Percentiles rank a stretch among this genome's conserved stretches.
Conservation (phyloP, 352 stramenopile species). For the Sclerospora graminicola region DNA sequence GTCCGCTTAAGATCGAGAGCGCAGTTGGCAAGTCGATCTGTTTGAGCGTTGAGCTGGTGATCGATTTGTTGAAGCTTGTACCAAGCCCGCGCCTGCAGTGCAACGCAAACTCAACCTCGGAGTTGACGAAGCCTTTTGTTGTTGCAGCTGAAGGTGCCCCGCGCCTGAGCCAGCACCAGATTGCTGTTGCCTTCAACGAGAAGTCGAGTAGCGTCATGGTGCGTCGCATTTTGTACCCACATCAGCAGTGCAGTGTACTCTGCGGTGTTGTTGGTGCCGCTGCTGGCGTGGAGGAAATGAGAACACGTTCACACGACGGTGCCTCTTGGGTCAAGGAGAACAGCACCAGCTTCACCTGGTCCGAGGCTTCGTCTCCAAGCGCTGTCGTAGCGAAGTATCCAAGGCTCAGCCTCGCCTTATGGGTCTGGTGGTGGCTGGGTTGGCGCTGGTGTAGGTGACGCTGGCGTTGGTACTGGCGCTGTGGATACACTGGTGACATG, state of each 20-base stretch:
- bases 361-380: too few species aligned
- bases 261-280: too few species aligned
- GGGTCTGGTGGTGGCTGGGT: too few species aligned
- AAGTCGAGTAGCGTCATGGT: neutral
- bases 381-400: too few species aligned
- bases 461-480: neutral
- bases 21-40: constrained; percentile 11
- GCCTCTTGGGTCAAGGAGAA: too few species aligned
- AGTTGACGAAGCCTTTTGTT: neutral
- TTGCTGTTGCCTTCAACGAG: too few species aligned
- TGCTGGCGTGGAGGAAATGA: constrained; percentile 3
- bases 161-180: too few species aligned
- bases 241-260: constrained; percentile 7
- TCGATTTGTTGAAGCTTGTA: constrained; percentile 8
- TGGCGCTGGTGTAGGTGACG: neutral
- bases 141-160: too few species aligned
- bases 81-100: neutral
- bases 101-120: neutral
- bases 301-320: constrained; percentile 3
- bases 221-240: neutral
- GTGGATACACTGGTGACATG: neutral
- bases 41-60: constrained; percentile 6
- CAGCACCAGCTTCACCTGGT: constrained; percentile 6
- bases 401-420: too few species aligned
- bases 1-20: neutral